Evolutionary conservation across 352 stramenopile species (phyloP).

Genomic region (Globisporangium paddicum): DNA sequence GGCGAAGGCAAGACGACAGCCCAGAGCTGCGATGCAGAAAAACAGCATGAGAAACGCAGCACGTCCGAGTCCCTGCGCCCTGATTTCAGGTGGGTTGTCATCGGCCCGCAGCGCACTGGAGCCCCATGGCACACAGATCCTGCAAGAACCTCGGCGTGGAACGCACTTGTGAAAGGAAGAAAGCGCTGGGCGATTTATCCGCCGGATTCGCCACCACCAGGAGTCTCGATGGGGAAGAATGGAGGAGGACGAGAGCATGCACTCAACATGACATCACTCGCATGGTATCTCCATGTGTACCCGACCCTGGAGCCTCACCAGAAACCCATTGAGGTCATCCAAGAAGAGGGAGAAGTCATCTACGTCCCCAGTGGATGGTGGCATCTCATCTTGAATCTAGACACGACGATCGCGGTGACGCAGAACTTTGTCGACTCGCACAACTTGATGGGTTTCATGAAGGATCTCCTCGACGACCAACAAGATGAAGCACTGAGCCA

Average conservation of each 20-base stretch:
- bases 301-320: constrained; percentile 66
- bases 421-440: constrained; percentile 94
- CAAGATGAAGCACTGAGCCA: constrained; percentile 52
- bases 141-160: constrained; percentile 94
- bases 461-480: constrained; percentile 61
- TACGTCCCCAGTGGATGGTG: constrained; percentile 98
- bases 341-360: constrained; percentile 93
- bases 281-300: constrained; percentile 86
- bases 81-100: constrained; percentile 83
- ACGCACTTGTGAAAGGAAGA: constrained; percentile 90
- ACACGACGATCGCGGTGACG: constrained; percentile 92
- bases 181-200: constrained; percentile 97
- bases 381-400: constrained; percentile 97
- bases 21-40: not conserved
- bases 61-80: constrained; percentile 44
- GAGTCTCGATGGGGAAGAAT: constrained; percentile 54
- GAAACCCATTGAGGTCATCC: constrained; percentile 80
- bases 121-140: constrained; percentile 96
- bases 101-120: constrained; percentile 78
- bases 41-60: constrained; percentile 23
- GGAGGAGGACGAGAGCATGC: constrained; percentile 48
- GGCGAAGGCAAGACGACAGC: constrained; percentile 19
- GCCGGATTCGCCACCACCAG: constrained; percentile 66
- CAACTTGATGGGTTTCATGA: constrained; percentile 68
- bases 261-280: constrained; percentile 74